Evolutionary conservation across 2,329 filamentous ascomycete genomes (phyloP).

Genomic region (Talaromyces sp.): DNA sequence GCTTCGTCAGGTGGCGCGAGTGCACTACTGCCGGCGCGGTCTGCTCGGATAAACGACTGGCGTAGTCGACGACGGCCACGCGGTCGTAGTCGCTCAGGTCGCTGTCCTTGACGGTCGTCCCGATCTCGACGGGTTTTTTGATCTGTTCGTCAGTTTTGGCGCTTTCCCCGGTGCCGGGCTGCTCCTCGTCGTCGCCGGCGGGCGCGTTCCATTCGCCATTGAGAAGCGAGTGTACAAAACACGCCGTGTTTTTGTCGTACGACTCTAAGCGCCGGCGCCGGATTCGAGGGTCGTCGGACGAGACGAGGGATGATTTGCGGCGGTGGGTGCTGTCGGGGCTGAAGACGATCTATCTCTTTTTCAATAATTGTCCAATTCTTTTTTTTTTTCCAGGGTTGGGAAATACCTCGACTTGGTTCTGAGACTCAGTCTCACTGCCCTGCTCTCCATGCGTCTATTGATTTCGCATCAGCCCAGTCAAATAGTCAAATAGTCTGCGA

Average conservation of each 20-base stretch:
- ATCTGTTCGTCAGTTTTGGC: background rate
- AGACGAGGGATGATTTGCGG: conserved; percentile 56
- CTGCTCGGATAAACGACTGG: conserved; percentile 16
- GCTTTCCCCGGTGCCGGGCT: conserved; percentile 8
- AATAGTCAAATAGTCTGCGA: too few species aligned
- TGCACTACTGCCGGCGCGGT: conserved; percentile 43
- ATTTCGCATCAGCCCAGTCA: too few species aligned
- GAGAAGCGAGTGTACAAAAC: conserved; percentile 58
- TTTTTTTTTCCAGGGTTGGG: too few species aligned
- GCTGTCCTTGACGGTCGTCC: background rate
- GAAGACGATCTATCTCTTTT: conserved; percentile 49
- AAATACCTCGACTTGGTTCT: conserved; percentile 32
- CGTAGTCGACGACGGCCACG: conserved; percentile 21
- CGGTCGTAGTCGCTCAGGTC: conserved; percentile 15
- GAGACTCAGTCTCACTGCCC: conserved; percentile 28
- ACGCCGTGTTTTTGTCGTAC: conserved; percentile 44
- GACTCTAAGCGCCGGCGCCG: conserved; percentile 29
- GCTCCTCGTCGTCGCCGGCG: conserved; percentile 11
- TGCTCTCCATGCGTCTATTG: conserved; percentile 22
- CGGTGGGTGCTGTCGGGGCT: conserved; percentile 48
- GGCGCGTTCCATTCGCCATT: conserved; percentile 29
- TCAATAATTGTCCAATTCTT: too few species aligned
- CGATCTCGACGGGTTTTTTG: conserved; percentile 3
- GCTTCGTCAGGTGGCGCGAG: conserved; percentile 83
- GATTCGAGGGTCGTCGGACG: conserved; percentile 35